Evolutionary conservation across 2,329 filamentous ascomycete genomes (phyloP), one percentile per base, ranked within the genome.

Genomic region (Ceratocystis lukuohia): DNA sequence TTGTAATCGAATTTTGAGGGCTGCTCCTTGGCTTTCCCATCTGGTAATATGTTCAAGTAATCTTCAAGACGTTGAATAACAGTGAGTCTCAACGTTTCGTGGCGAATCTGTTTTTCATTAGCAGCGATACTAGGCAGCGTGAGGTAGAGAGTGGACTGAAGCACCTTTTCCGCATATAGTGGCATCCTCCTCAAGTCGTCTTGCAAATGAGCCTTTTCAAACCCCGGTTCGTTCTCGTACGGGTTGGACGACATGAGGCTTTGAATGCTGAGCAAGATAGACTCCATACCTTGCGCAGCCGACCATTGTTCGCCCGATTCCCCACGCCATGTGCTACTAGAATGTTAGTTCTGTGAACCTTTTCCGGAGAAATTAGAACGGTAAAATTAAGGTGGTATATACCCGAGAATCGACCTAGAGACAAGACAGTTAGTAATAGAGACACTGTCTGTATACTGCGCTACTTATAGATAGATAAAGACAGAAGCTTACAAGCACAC

Each of bases 221-320:
- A 96, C 5, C 94, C 94, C 1, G 94, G 94, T 74, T 99, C 94
- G 71, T 97, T 96, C 73, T 94, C 90, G 75, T 96, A 97, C 0
- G 93, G 94, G 71, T 96, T 96, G 33, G 84, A 78, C 0, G 91
- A 96, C 88, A 99, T 92, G 57, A 99, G 80, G 74, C 92, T 96
- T 76, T 99, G 94, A 67, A 99, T 96, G 4, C 93, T 97, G 65
- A 97, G 84, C 61, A 99, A 76, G 62, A 97, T 90, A 0, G 93
- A 97, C 74, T 97, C 94, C 0, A 99, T 80, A 5, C 94, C 93
- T 74, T 97, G 94, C 0, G 93, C 94, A 17, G 92, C 91, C 17
- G 92, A 96, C 94, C 94, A 99, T 74, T 96, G 87, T 75, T 97
- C 94, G 66, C 92, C 91, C 17, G 85, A 82, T 72, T 96, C 88